Conservation (phyloP, 768 basidiomycete species). For the Termitomyces sp. region DNA sequence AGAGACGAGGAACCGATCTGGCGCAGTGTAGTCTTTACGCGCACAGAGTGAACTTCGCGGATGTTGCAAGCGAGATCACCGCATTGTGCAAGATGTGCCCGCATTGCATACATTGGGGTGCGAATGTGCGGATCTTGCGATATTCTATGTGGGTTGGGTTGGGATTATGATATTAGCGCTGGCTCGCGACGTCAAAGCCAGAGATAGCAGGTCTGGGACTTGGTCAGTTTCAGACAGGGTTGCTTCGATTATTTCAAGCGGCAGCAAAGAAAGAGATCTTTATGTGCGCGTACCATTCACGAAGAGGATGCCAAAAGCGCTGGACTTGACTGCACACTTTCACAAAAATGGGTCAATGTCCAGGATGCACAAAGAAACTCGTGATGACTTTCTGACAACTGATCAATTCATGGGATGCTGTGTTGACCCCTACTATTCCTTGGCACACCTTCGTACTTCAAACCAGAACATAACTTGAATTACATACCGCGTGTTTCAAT, state of each 20-base stretch:
- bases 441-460: too few species aligned
- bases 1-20: conserved; percentile 36
- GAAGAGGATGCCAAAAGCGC: neutral
- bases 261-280: conserved; percentile 10
- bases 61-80: conserved; percentile 44
- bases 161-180: conserved; percentile 36
- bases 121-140: conserved; percentile 41
- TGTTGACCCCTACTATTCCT: too few species aligned
- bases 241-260: conserved; percentile 42
- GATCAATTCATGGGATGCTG: too few species aligned
- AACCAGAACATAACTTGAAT: too few species aligned
- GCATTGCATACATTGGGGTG: conserved; percentile 32
- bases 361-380: too few species aligned
- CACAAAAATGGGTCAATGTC: neutral
- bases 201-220: conserved; percentile 35
- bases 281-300: neutral
- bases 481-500: too few species aligned
- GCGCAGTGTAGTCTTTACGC: conserved; percentile 25
- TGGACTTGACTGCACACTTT: neutral
- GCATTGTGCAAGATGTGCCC: conserved; percentile 46
- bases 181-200: conserved; percentile 36
- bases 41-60: conserved; percentile 41
- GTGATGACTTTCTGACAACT: too few species aligned
- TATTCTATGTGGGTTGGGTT: conserved; percentile 44
- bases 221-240: conserved; percentile 38